phyloP scores from a whole-genome alignment of 257 asterid species.

The Oldenlandia corymbosa region DNA sequence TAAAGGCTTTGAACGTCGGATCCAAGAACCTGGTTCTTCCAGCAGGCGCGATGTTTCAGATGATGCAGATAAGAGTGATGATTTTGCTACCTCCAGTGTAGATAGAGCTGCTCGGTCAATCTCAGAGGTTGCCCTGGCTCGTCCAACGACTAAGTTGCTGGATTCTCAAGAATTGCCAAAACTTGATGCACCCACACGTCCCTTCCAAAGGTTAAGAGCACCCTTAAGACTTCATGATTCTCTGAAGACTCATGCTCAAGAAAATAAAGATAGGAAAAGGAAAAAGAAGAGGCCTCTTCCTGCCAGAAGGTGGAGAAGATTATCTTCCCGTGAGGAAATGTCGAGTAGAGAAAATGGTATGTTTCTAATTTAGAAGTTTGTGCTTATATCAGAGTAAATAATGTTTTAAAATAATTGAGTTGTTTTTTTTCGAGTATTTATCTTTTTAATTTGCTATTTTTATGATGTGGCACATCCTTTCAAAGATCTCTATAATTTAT shows the following conservation, averaged over 20 bases:
- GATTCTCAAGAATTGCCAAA: conserved; percentile 63
- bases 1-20: conserved; percentile 88
- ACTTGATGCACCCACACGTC: conserved; percentile 74
- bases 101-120: conserved; percentile 62
- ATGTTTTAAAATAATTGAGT: not conserved
- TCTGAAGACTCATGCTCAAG: conserved; percentile 36
- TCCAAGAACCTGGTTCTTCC: conserved; percentile 64
- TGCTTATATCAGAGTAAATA: not conserved
- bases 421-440: not conserved
- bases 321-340: conserved; percentile 45
- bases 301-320: conserved; percentile 67
- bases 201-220: conserved; percentile 59
- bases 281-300: conserved; percentile 86
- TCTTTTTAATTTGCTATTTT: not conserved
- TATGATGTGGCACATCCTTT: not conserved
- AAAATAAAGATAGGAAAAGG: conserved; percentile 35
- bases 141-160: conserved; percentile 80
- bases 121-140: conserved; percentile 75
- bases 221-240: conserved; percentile 53
- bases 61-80: conserved; percentile 29
- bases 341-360: conserved; percentile 48
- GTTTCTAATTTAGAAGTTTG: conserved; percentile 10
- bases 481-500: no score
- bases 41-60: conserved; percentile 31
- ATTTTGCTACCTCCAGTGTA: conserved; percentile 63